Percentiles rank a stretch among this genome's conserved stretches.
phyloP scores from a whole-genome alignment of 106 monocot genomes.

The Dioscorea zingiberensis region DNA sequence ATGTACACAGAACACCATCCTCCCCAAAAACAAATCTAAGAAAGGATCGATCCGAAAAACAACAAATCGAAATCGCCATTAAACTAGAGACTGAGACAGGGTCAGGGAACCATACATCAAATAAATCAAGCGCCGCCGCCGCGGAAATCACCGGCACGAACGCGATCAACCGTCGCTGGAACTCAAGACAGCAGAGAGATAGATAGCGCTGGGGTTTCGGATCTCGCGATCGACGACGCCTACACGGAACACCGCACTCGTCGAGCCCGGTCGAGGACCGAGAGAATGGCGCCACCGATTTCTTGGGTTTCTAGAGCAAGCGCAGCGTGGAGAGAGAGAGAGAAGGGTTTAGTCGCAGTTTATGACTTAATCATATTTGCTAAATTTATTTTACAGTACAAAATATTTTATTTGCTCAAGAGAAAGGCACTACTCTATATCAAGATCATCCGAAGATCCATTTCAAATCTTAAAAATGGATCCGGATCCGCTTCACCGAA shows the following conservation, averaged over 20 bases:
- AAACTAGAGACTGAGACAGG: not conserved
- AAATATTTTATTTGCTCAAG: too few species aligned
- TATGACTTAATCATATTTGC: too few species aligned
- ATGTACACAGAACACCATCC: too few species aligned
- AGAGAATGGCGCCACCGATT: not conserved
- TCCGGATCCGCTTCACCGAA: too few species aligned
- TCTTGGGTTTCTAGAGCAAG: conserved; percentile 6
- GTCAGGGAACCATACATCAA: not conserved
- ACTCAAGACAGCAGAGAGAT: not conserved
- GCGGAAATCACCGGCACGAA: not conserved
- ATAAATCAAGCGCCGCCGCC: not conserved
- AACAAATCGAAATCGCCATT: not conserved
- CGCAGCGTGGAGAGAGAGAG: not conserved
- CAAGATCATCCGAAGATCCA: too few species aligned
- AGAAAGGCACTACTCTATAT: too few species aligned
- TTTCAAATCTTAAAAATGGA: too few species aligned
- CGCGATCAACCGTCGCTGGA: not conserved
- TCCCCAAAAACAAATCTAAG: not conserved
- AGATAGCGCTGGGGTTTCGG: not conserved
- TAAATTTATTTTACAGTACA: too few species aligned
- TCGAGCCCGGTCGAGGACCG: not conserved
- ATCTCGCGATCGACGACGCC: not conserved
- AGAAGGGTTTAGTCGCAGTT: not conserved
- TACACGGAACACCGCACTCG: not conserved
- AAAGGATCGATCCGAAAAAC: not conserved